Evolutionary conservation across 768 basidiomycete genomes (phyloP).

Genomic region (Hygrophoropsis aurantiaca): DNA sequence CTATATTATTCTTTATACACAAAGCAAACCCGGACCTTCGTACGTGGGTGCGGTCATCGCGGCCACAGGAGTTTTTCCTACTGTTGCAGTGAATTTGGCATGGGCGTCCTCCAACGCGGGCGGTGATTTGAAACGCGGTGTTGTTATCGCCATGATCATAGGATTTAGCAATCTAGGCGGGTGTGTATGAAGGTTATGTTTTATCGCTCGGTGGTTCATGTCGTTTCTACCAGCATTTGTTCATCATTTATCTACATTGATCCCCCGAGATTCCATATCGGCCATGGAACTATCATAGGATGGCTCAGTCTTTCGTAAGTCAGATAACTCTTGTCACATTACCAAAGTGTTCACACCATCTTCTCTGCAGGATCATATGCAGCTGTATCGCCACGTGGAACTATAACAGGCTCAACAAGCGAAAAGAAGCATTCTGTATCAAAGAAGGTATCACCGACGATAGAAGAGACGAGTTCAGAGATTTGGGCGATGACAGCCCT

Average conservation of each 20-base stretch:
- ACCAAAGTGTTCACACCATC: slow-evolving; percentile 22
- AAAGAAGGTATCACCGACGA: slow-evolving; percentile 42
- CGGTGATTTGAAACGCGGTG: slow-evolving; percentile 52
- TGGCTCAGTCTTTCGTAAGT: slow-evolving; percentile 30
- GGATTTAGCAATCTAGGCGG: slow-evolving; percentile 59
- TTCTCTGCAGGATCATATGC: slow-evolving; percentile 41
- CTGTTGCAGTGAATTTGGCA: slow-evolving; percentile 47
- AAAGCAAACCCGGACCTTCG: slow-evolving; percentile 17
- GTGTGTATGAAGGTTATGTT: slow-evolving; percentile 31
- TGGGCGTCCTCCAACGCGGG: slow-evolving; percentile 59
- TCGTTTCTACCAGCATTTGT: slow-evolving; percentile 31
- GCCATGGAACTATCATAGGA: slow-evolving; percentile 37
- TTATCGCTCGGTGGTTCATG: slow-evolving; percentile 11
- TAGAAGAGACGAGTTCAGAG: slow-evolving; percentile 39
- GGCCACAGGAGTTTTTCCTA: slow-evolving; percentile 53
- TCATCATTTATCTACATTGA: slow-evolving; percentile 43
- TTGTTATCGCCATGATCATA: slow-evolving; percentile 53
- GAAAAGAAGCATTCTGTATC: slow-evolving; percentile 44
- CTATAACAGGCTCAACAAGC: slow-evolving; percentile 48
- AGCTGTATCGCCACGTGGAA: slow-evolving; percentile 47
- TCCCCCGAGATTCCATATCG: slow-evolving; percentile 36
- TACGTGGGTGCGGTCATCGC: slow-evolving; percentile 52
- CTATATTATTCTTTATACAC: slow-evolving; percentile 47
- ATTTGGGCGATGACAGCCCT: slow-evolving; percentile 55
- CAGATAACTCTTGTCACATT: slow-evolving; percentile 5